Conservation (phyloP, 2,329 filamentous ascomycete species). For the Colletotrichum sp. region DNA sequence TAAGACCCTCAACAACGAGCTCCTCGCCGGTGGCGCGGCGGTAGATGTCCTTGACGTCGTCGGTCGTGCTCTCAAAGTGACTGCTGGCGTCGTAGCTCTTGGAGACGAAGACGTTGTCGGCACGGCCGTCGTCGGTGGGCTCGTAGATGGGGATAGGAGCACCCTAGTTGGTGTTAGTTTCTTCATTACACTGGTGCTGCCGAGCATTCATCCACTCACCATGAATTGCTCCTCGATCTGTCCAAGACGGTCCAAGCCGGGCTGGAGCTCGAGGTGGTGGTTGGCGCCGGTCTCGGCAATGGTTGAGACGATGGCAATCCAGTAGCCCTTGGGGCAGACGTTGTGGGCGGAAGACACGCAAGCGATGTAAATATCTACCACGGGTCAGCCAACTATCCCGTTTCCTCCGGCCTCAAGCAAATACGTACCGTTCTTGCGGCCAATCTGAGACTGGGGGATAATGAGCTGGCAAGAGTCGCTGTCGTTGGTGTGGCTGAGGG, state of each 20-base stretch:
- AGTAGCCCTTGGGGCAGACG: slow-evolving; percentile 98
- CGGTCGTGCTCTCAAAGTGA: slow-evolving; percentile 91
- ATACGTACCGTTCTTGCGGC: slow-evolving; percentile 86
- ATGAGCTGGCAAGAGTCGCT: slow-evolving; percentile 93
- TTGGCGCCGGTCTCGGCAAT: slow-evolving; percentile 92
- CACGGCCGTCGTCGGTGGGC: slow-evolving; percentile 79
- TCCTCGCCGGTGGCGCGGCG: slow-evolving; percentile 81
- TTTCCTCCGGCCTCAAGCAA: not conserved
- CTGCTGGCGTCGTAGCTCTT: slow-evolving; percentile 98
- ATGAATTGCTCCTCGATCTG: slow-evolving; percentile 97
- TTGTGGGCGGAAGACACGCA: slow-evolving; percentile 96
- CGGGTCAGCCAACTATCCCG: slow-evolving; percentile 5
- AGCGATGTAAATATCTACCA: slow-evolving; percentile 92
- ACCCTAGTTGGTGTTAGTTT: slow-evolving; percentile 48
- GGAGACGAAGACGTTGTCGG: slow-evolving; percentile 95
- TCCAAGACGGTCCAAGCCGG: slow-evolving; percentile 90
- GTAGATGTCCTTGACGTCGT: slow-evolving; percentile 96
- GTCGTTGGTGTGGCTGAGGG: slow-evolving; percentile 86
- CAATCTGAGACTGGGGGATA: slow-evolving; percentile 96
- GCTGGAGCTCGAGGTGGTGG: slow-evolving; percentile 93
- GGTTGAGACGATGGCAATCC: slow-evolving; percentile 97
- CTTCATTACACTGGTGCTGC: not conserved
- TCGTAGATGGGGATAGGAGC: slow-evolving; percentile 93
- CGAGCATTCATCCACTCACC: slow-evolving; percentile 49
- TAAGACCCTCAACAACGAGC: slow-evolving; percentile 84